Conservation (phyloP, 2,329 filamentous ascomycete species). For the Dichotomopilus funicola region DNA sequence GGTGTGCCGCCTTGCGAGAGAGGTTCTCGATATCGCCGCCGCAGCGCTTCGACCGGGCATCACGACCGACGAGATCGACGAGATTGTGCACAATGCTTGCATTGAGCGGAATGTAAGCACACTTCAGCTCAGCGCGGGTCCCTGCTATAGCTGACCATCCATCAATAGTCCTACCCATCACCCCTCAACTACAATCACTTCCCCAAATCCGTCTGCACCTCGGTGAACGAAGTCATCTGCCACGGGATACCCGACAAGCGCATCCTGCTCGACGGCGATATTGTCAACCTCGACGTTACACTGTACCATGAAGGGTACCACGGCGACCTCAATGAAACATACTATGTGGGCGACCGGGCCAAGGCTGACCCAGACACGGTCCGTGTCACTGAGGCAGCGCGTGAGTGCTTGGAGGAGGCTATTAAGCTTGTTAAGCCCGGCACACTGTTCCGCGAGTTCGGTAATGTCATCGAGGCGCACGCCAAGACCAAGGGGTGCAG, state of each 20-base stretch:
- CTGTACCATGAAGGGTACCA: constrained; percentile 94
- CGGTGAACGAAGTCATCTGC: constrained; percentile 94
- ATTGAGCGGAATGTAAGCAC: constrained; percentile 76
- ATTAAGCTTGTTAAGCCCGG: constrained; percentile 92
- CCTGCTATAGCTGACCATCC: constrained; percentile 1
- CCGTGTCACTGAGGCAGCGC: constrained; percentile 80
- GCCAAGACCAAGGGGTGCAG: constrained; percentile 81
- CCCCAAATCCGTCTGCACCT: constrained; percentile 97
- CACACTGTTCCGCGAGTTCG: constrained; percentile 85
- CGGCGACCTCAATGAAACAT: constrained; percentile 95
- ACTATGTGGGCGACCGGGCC: constrained; percentile 90
- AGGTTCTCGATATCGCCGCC: constrained; percentile 88
- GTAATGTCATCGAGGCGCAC: constrained; percentile 91
- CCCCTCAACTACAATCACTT: constrained; percentile 45
- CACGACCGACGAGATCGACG: constrained; percentile 91
- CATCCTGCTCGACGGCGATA: constrained; percentile 82
- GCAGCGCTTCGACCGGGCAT: constrained; percentile 80
- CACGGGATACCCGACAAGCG: constrained; percentile 95
- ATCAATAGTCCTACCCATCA: constrained; percentile 24
- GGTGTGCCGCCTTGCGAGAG: constrained; percentile 77
- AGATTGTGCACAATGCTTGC: constrained; percentile 90
- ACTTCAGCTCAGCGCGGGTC: background rate
- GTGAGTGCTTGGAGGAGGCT: constrained; percentile 83
- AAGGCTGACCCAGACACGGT: constrained; percentile 78
- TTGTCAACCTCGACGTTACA: constrained; percentile 93